Evolutionary conservation across 306 rosid species (phyloP), one percentile per base, ranked within the genome.

Genomic region (Prunus salicina): DNA sequence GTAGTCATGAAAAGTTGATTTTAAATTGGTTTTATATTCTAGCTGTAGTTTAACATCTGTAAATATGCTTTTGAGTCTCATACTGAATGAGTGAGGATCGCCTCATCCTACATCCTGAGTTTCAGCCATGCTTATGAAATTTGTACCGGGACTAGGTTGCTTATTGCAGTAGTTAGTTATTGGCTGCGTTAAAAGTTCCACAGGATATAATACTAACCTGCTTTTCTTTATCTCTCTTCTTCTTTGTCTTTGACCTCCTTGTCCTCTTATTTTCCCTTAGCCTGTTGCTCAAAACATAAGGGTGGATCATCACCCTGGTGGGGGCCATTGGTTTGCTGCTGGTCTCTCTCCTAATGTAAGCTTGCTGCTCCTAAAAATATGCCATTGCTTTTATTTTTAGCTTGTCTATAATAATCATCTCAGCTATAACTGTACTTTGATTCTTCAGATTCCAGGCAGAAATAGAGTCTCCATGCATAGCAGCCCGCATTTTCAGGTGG

Each of bases 281-380:
- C 89, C 93, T 19, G 99, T 92, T 78, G 88, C 88, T 81, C 98
- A 96, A 80, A 89, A 84, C 78, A 76, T 96, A 63, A 89, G 88
- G 86, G 99, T 96, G 83, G 98, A 96, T 81, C 97, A 92, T 91
- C 97, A 96, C 81, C 98, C 98, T 12, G 99, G 97, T 78, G 98
- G 93, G 76, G 99, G 99, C 65, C 99, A 96, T 83, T 96, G 99
- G 99, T 96, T 96, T 89, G 98, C 98, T 64, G 99, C 99, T 81
- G 99, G 99, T 80, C 88, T 96, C 85, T 96, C 99, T 67, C 99
- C 99, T 8, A 96, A 92, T 75, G 99, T 96, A 87, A 91, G 96
- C 74, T 61, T 71, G 46, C 72, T 82, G 78, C 71, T 63, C 60
- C 67, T 68, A 68, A 65, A n/a, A 69, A 79, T 75, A 62, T 38